These are phyloP conservation scores for Calonectria pseudoturangicola DNA, from an alignment of 2,329 filamentous ascomycete genomes.

Conservation along the genomic window DNA sequence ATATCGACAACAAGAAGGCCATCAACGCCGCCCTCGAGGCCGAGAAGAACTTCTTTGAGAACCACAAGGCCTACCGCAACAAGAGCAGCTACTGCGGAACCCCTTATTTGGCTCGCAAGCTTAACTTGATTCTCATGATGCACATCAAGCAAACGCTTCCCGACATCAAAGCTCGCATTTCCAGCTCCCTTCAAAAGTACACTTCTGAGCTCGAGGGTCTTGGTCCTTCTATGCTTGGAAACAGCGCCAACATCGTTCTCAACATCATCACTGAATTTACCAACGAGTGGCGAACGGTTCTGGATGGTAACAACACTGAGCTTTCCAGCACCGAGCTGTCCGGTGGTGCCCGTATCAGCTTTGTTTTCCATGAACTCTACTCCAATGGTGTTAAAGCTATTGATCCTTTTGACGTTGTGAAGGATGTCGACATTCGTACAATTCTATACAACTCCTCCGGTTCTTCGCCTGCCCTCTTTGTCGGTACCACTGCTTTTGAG, in stretches of 20 bases:
- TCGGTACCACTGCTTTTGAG: constrained; percentile 98
- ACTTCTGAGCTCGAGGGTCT: constrained; percentile 85
- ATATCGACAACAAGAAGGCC: constrained; percentile 98
- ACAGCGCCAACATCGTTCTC: constrained; percentile 95
- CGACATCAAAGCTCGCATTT: constrained; percentile 97
- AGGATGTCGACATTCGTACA: constrained; percentile 97
- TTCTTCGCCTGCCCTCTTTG: constrained; percentile 95
- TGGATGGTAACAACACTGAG: constrained; percentile 98
- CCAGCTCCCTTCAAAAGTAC: constrained; percentile 96
- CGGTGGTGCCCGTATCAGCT: constrained; percentile 97
- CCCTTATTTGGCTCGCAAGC: constrained; percentile 95
- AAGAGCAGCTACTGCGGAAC: constrained; percentile 99
- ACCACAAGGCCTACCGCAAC: constrained; percentile 98
- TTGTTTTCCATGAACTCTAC: constrained; percentile 99
- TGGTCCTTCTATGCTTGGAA: constrained; percentile 95
- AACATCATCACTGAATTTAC: constrained; percentile 99
- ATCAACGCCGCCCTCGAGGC: constrained; percentile 93
- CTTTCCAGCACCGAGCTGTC: constrained; percentile 95
- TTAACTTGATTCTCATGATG: constrained; percentile 99
- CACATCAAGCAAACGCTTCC: constrained; percentile 99
- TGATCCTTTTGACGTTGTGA: constrained; percentile 97
- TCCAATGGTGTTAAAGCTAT: constrained; percentile 98
- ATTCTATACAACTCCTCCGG: constrained; percentile 99
- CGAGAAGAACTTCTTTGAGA: constrained; percentile 98
- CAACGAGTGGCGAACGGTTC: constrained; percentile 95